These are phyloP conservation scores for Pleurotus cornucopiae DNA, from an alignment of 768 basidiomycete species.

Conservation along the genomic window DNA sequence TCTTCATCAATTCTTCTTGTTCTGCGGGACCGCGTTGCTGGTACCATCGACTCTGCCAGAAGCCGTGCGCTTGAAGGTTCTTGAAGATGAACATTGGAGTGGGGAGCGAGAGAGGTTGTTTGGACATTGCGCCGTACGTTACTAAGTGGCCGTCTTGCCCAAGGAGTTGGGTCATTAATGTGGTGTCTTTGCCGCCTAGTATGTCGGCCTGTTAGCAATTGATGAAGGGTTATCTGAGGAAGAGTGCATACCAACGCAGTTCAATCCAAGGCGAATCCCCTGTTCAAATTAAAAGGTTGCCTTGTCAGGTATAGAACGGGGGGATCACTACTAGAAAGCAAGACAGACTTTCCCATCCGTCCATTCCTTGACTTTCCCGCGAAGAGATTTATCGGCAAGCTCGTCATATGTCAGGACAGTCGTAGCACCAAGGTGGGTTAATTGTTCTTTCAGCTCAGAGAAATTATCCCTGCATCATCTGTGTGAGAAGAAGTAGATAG, in stretches of 20 bases:
- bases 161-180: slow-evolving; percentile 63
- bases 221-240: neutral
- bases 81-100: slow-evolving; percentile 84
- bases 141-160: slow-evolving; percentile 69
- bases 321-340: neutral
- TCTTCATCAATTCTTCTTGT: slow-evolving; percentile 45
- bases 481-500: no score
- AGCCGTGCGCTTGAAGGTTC: slow-evolving; percentile 71
- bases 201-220: neutral
- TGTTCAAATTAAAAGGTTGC: slow-evolving; percentile 11
- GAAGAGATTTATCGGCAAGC: slow-evolving; percentile 52
- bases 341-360: slow-evolving; percentile 52
- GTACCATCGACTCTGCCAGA: slow-evolving; percentile 79
- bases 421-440: slow-evolving; percentile 65
- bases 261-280: slow-evolving; percentile 44
- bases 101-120: slow-evolving; percentile 71
- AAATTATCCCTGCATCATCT: slow-evolving; percentile 43
- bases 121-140: slow-evolving; percentile 91
- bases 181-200: slow-evolving; percentile 59
- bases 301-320: neutral
- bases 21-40: slow-evolving; percentile 40
- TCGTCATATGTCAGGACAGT: slow-evolving; percentile 79
- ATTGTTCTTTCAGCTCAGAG: slow-evolving; percentile 40
- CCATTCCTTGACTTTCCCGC: slow-evolving; percentile 55
- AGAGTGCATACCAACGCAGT: slow-evolving; percentile 39